Conservation (phyloP, 2,329 filamentous ascomycete genomes). For the Ophiocordyceps camponoti-floridani region DNA sequence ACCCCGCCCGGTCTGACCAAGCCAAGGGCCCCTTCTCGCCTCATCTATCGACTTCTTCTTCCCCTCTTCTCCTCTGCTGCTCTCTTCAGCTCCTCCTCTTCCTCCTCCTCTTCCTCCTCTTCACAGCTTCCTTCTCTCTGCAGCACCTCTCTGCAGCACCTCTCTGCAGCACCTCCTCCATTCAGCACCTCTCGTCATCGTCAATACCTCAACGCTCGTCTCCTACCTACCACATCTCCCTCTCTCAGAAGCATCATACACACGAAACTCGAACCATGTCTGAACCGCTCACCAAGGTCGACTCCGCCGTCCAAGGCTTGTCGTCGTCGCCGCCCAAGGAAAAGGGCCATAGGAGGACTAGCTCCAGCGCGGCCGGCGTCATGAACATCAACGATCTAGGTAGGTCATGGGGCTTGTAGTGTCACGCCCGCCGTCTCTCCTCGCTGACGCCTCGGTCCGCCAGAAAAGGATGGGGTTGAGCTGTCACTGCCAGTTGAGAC, state of each 20-base stretch:
- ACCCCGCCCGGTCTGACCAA: conserved; percentile 27
- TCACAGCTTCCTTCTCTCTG: neutral
- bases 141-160: neutral
- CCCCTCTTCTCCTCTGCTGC: neutral
- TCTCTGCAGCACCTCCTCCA: neutral
- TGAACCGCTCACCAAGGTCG: conserved; percentile 63
- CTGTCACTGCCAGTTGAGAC: conserved; percentile 65
- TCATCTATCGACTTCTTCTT: conserved; percentile 7
- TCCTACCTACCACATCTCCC: neutral
- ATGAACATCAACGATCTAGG: conserved; percentile 69
- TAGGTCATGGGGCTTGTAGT: conserved; percentile 24
- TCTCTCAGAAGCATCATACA: neutral
- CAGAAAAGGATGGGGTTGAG: conserved; percentile 58
- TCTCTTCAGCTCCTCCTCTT: neutral
- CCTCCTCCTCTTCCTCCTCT: neutral
- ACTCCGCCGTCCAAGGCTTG: conserved; percentile 75
- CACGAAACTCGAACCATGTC: conserved; percentile 12
- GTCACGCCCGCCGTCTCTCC: neutral
- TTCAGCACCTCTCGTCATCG: neutral
- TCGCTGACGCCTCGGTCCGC: neutral
- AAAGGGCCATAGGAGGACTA: conserved; percentile 48
- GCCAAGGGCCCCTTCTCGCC: conserved; percentile 10
- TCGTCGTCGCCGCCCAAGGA: conserved; percentile 50
- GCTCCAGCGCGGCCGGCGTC: conserved; percentile 52
- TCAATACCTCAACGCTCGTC: neutral